These are phyloP conservation scores for Priceomyces medius DNA, from an alignment of 805 yeast genomes.

Conservation along the genomic window DNA sequence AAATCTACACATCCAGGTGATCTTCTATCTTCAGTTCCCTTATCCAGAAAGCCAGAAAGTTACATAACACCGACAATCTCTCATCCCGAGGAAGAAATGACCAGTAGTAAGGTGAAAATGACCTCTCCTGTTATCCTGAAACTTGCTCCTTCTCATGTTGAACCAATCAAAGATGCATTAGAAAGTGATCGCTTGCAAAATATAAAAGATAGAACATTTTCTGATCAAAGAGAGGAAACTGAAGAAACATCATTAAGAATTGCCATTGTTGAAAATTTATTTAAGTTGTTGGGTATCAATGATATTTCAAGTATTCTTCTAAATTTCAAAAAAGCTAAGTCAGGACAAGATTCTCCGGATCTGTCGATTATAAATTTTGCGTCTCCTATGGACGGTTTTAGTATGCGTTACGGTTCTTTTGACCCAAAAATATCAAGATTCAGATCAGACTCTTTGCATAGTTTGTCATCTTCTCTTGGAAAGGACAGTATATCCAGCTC, in stretches of 20 bases:
- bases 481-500: conserved; percentile 15
- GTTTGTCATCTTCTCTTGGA: conserved; percentile 7
- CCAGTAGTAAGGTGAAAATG: conserved; percentile 9
- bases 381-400: conserved; percentile 14
- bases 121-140: conserved; percentile 12
- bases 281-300: conserved; percentile 62
- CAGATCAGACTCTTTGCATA: conserved; percentile 12
- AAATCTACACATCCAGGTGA: conserved; percentile 78
- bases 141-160: conserved; percentile 1
- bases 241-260: conserved; percentile 63
- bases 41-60: conserved; percentile 45
- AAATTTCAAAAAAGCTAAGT: conserved; percentile 8
- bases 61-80: conserved; percentile 17
- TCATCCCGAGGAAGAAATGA: conserved; percentile 4
- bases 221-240: conserved; percentile 62
- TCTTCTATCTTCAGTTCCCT: conserved; percentile 75
- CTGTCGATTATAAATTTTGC: conserved; percentile 33
- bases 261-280: conserved; percentile 70
- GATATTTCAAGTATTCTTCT: conserved; percentile 32
- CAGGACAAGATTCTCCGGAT: conserved; percentile 21
- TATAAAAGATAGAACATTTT: conserved; percentile 39
- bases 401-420: conserved; percentile 14
- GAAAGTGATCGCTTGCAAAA: conserved; percentile 6
- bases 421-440: conserved; percentile 18
- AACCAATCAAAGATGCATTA: conserved; percentile 15